Percentiles rank a stretch among this genome's conserved stretches.
These are phyloP conservation scores for Bretschneidera sinensis DNA, from an alignment of 345 rosid species.

Conservation along the genomic window DNA sequence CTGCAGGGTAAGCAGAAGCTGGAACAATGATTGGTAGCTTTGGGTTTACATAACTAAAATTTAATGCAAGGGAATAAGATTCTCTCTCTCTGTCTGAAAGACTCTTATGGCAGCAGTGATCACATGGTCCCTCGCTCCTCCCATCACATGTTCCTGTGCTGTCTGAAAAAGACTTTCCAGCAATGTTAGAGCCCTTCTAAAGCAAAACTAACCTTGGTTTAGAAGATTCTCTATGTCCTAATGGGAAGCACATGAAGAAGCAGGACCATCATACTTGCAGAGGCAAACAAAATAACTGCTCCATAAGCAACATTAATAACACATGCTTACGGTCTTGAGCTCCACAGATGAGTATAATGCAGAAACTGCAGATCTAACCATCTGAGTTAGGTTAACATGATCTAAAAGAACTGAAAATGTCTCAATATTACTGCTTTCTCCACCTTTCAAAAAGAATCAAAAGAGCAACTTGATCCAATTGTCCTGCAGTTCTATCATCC, in stretches of 20 bases:
- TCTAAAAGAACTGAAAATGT: constrained; percentile 3
- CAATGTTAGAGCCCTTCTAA: constrained; percentile 10
- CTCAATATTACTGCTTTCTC: background rate
- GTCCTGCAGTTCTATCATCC: background rate
- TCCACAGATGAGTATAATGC: background rate
- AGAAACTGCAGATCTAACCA: constrained; percentile 7
- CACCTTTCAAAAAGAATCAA: background rate
- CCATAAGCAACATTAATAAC: background rate
- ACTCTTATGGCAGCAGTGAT: constrained; percentile 19
- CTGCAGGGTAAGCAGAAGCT: constrained; percentile 19
- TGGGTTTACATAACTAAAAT: constrained; percentile 25
- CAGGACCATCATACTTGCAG: constrained; percentile 15
- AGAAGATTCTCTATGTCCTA: constrained; percentile 24
- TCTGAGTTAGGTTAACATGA: background rate
- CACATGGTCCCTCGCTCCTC: constrained; percentile 69
- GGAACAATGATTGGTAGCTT: constrained; percentile 32
- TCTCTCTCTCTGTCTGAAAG: constrained; percentile 30
- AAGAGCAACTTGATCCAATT: no score
- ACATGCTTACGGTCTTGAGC: constrained; percentile 5
- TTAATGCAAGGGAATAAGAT: constrained; percentile 32
- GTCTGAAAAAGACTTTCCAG: constrained; percentile 60
- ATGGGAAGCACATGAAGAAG: constrained; percentile 27
- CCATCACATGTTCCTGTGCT: constrained; percentile 60
- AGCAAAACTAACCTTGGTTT: constrained; percentile 16
- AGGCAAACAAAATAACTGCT: constrained; percentile 7